Percentiles rank a stretch among this genome's conserved stretches.
Evolutionary conservation across 441 rosid genomes (phyloP).

Genomic region (Adansonia rubrostipa): DNA sequence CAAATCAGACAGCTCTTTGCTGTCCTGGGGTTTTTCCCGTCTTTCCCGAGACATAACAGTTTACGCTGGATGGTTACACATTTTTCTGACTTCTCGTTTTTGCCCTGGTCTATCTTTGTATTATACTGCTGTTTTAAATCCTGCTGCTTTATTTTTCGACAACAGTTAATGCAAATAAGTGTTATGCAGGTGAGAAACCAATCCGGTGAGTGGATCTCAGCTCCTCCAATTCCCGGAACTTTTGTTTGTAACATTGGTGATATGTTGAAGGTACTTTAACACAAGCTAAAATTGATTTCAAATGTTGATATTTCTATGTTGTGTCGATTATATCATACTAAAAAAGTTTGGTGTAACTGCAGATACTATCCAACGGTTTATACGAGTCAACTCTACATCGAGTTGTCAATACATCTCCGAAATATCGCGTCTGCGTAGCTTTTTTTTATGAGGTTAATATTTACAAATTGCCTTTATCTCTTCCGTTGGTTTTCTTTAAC

Average conservation of each 20-base stretch:
- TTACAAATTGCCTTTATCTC: background rate
- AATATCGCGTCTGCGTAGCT: constrained; percentile 69
- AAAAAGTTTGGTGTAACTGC: constrained; percentile 27
- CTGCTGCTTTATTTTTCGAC: background rate
- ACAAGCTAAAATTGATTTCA: background rate
- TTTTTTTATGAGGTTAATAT: constrained; percentile 74
- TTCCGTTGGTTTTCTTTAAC: background rate
- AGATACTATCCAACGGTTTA: constrained; percentile 78
- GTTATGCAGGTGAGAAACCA: constrained; percentile 63
- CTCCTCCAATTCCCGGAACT: constrained; percentile 79
- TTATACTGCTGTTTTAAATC: background rate
- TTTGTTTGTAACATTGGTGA: constrained; percentile 94
- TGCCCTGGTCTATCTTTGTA: background rate
- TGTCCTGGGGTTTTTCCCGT: background rate
- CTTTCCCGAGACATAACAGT: background rate
- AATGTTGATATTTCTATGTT: background rate
- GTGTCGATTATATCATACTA: constrained; percentile 12
- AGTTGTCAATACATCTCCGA: constrained; percentile 63
- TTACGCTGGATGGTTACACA: background rate
- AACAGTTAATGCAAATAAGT: background rate
- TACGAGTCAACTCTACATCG: constrained; percentile 82
- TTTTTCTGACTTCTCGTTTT: background rate
- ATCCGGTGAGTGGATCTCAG: constrained; percentile 84
- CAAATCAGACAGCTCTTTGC: background rate
- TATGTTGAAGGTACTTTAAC: constrained; percentile 77